Percentiles rank a stretch among this genome's conserved stretches.
These are phyloP conservation scores for Thecamonas trahens DNA, from an alignment of 78 protist species.

Conservation along the genomic window DNA sequence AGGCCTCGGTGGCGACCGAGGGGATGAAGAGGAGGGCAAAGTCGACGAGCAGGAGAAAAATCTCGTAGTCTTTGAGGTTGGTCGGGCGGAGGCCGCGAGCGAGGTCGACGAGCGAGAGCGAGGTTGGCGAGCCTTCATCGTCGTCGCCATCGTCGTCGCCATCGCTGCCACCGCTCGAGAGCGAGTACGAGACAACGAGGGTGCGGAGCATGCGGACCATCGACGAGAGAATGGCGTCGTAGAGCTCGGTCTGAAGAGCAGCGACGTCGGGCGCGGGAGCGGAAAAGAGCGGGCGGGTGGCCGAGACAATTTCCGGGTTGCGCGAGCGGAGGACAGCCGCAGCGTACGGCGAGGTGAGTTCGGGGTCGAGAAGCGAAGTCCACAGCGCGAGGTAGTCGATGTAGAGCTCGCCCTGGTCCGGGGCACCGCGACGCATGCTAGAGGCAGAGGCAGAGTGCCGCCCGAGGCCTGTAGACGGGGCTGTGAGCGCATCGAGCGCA, in stretches of 20 bases:
- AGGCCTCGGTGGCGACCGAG: neutral
- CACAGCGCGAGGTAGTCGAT: neutral
- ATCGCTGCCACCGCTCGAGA: too few species aligned
- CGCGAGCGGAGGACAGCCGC: too few species aligned
- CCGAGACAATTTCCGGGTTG: too few species aligned
- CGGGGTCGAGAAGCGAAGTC: conserved; percentile 2
- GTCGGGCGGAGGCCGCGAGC: neutral
- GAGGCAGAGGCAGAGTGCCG: too few species aligned
- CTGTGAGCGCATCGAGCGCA: too few species aligned
- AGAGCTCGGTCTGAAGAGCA: neutral
- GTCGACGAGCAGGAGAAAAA: neutral
- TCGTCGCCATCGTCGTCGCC: neutral
- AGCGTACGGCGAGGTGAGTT: too few species aligned
- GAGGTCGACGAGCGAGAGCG: too few species aligned
- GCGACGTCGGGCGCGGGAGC: too few species aligned
- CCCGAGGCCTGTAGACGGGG: too few species aligned
- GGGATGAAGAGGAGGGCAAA: neutral
- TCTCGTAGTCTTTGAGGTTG: neutral
- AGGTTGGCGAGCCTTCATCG: neutral
- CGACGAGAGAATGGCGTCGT: neutral
- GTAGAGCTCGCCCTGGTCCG: neutral
- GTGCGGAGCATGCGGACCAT: neutral
- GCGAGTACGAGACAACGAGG: neutral
- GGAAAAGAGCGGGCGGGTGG: too few species aligned
- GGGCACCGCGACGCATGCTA: too few species aligned